phyloP scores from a whole-genome alignment of 176 grass and related monocot genomes.

The bread wheat (Triticum aestivum) region DNA sequence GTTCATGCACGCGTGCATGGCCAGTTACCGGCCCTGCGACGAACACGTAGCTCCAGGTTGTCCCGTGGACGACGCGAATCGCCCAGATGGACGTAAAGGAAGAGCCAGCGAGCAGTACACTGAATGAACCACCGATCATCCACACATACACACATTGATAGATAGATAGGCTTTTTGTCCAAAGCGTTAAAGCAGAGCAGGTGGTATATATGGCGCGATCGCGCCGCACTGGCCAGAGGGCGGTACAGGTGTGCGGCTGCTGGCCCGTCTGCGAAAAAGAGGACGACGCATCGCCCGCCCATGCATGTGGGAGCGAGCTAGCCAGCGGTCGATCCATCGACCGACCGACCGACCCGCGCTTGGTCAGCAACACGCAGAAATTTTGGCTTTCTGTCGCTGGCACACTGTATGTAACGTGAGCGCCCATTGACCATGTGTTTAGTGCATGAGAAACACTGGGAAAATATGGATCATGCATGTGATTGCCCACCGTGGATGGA shows the following conservation, averaged over 20 bases:
- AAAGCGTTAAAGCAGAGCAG: background rate
- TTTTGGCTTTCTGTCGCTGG: background rate
- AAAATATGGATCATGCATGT: background rate
- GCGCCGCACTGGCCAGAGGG: background rate
- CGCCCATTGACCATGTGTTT: constrained; percentile 6
- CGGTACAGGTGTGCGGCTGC: background rate
- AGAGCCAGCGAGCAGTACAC: background rate
- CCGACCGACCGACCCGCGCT: background rate
- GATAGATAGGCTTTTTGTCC: background rate
- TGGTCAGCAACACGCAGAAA: background rate
- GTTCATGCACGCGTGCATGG: background rate
- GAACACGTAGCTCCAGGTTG: background rate
- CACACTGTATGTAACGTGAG: background rate
- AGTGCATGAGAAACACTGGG: background rate
- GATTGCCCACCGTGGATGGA: background rate
- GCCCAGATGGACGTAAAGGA: background rate
- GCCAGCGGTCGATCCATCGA: background rate
- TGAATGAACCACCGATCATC: background rate
- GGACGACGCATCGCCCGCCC: background rate
- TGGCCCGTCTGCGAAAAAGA: background rate
- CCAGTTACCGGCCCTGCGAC: background rate
- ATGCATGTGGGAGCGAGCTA: background rate
- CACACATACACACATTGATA: background rate
- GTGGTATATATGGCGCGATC: background rate
- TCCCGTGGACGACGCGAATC: background rate